Evolutionary conservation across 495 filamentous ascomycete genomes (phyloP).

Genomic region (Neurospora sp.): DNA sequence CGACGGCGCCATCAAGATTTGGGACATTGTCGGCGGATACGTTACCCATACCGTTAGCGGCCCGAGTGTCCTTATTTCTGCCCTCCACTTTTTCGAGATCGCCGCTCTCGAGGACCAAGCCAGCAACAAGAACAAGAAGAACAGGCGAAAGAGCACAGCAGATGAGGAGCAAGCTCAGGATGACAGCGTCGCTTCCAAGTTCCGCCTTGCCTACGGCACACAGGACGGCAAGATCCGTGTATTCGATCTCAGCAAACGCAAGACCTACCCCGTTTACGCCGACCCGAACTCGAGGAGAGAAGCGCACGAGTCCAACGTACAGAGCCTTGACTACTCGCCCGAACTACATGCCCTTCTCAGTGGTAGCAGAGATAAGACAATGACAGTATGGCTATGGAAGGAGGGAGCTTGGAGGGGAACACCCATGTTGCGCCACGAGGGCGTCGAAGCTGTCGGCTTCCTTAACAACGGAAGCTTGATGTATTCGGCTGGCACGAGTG

Average conservation of each 20-base stretch:
- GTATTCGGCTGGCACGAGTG: slow-evolving; percentile 80
- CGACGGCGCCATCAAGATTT: slow-evolving; percentile 89
- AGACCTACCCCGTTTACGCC: slow-evolving; percentile 56
- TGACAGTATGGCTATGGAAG: slow-evolving; percentile 91
- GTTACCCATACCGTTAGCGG: slow-evolving; percentile 93
- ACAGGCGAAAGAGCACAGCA: slow-evolving; percentile 35
- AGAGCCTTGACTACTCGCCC: slow-evolving; percentile 67
- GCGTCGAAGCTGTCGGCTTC: slow-evolving; percentile 76
- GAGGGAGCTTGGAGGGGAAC: slow-evolving; percentile 73
- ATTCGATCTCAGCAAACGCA: slow-evolving; percentile 82
- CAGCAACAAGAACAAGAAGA: slow-evolving; percentile 23
- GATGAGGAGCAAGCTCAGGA: slow-evolving; percentile 35
- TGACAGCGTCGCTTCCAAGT: slow-evolving; percentile 38
- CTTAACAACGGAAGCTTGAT: slow-evolving; percentile 56
- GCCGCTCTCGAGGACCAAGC: slow-evolving; percentile 26
- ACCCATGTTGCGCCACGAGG: slow-evolving; percentile 76
- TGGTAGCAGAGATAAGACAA: slow-evolving; percentile 90
- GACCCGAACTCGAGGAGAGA: slow-evolving; percentile 37
- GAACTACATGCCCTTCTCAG: slow-evolving; percentile 67
- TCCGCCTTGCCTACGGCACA: slow-evolving; percentile 78
- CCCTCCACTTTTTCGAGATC: slow-evolving; percentile 82
- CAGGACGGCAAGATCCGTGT: slow-evolving; percentile 88
- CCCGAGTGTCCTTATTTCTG: slow-evolving; percentile 80
- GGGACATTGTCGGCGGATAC: slow-evolving; percentile 87
- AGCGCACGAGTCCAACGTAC: slow-evolving; percentile 87